Evolutionary conservation across 2,329 filamentous ascomycete species (phyloP).

Genomic region (Ascocoryne sarcoides): DNA sequence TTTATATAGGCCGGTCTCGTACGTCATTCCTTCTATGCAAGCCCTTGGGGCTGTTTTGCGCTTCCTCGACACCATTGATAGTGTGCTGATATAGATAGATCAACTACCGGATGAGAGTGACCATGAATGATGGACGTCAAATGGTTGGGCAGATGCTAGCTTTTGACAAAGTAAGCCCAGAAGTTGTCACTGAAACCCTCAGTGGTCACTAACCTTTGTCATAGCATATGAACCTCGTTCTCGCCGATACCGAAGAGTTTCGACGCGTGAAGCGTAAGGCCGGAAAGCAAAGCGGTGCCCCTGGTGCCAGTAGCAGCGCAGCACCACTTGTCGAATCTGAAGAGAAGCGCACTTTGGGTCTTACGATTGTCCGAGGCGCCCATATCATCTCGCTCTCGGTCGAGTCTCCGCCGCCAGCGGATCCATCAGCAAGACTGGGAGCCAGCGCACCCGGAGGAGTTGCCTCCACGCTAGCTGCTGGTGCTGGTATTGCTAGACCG

Average conservation of each 20-base stretch:
- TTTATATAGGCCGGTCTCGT: slow-evolving; percentile 60
- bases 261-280: slow-evolving; percentile 81
- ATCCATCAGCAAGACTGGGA: slow-evolving; percentile 83
- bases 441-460: slow-evolving; percentile 60
- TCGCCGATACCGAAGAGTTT: slow-evolving; percentile 98
- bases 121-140: slow-evolving; percentile 86
- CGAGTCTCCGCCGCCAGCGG: slow-evolving; percentile 89
- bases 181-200: slow-evolving; percentile 14
- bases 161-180: slow-evolving; percentile 72
- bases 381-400: slow-evolving; percentile 93
- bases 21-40: slow-evolving; percentile 34
- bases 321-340: slow-evolving; percentile 74
- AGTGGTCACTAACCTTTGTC: slow-evolving; percentile 8
- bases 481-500: slow-evolving; percentile 83
- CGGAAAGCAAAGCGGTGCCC: slow-evolving; percentile 54
- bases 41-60: slow-evolving; percentile 29
- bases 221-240: slow-evolving; percentile 98
- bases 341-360: slow-evolving; percentile 93
- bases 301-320: slow-evolving; percentile 45
- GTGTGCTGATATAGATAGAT: slow-evolving; percentile 50
- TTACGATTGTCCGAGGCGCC: slow-evolving; percentile 89
- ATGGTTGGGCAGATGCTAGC: slow-evolving; percentile 98
- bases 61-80: slow-evolving; percentile 1
- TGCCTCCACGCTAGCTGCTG: slow-evolving; percentile 61
- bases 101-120: slow-evolving; percentile 98